A percentile compares a stretch with the other conserved stretches of the same genome.
Evolutionary conservation across 352 stramenopile genomes (phyloP).

Genomic region (Globisporangium polare): DNA sequence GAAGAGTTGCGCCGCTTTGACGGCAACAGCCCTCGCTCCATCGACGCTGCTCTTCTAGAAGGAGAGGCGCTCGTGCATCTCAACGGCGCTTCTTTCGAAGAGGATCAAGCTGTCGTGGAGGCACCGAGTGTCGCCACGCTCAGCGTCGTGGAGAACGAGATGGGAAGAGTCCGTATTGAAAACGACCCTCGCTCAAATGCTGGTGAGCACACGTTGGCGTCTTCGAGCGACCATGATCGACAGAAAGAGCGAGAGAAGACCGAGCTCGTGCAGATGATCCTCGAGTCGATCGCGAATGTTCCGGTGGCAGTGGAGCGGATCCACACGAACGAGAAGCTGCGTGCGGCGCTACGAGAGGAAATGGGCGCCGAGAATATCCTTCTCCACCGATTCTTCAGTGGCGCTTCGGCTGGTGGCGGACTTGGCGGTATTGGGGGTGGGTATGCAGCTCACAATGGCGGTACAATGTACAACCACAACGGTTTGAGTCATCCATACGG

Average conservation of each 20-base stretch:
- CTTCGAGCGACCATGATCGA: conserved; percentile 29
- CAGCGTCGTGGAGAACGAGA: not conserved
- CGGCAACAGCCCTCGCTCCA: conserved; percentile 1
- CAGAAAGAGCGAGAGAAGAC: conserved; percentile 60
- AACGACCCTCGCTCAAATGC: not conserved
- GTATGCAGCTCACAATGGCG: not conserved
- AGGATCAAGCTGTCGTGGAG: not conserved
- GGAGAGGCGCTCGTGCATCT: conserved; percentile 5
- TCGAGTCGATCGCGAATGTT: conserved; percentile 72
- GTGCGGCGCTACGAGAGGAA: conserved; percentile 49
- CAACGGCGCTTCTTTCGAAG: not conserved
- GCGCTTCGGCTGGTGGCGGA: not conserved
- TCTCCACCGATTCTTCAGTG: conserved; percentile 40
- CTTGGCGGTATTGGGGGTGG: conserved; percentile 7
- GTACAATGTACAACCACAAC: conserved; percentile 6
- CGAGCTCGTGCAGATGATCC: conserved; percentile 69
- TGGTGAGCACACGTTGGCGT: not conserved
- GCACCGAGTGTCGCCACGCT: not conserved
- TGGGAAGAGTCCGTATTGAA: not conserved
- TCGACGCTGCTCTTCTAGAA: conserved; percentile 6
- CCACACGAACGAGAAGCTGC: conserved; percentile 63
- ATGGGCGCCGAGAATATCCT: conserved; percentile 50
- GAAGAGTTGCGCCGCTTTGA: conserved; percentile 20
- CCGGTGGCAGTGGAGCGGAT: conserved; percentile 66
- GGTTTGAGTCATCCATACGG: conserved; percentile 8